Base-by-base conservation (phyloP, 805 yeast species). In the Zygotorulaspora chibaensis region DNA sequence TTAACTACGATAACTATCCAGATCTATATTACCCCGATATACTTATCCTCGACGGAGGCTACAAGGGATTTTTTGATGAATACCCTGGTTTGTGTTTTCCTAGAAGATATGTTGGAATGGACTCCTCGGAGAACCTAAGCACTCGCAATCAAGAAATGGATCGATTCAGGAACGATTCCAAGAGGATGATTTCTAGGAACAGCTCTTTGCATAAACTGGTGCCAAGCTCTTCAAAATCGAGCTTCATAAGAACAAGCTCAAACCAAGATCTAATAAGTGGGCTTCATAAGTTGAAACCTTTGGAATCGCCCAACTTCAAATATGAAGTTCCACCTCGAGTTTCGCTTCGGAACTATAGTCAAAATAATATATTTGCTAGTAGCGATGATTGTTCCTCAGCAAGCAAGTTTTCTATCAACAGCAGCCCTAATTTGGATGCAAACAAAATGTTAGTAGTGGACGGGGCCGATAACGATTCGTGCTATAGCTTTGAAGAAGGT, bases 1-100 rank as follows among this genome's bases (percentile, higher is more conserved):
- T 80, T 42, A 89, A 90, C 63, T 73, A 79, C 50, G 80, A 83
- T 46, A 72, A 76, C 50, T 93, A 93, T 66, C 99, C 99, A 0
- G 70, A 76, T 49, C 71, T 93, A 46, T 79, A 77, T 52, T 93
- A 84, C 61, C 99, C 99, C 2, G 96, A 93, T 67, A 80, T 93
- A 35, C 81, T 87, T 30, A 80, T 93, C 28, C 72, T 93, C 37
- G 86, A 88, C 52, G 98, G 98, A 25, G 99, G 99, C 10, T 93
- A 93, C 71, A 82, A 83, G 61, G 72, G 73, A 31, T 93, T 90
- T 59, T 90, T 73, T 65, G 81, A 81, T 39, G 63, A 65, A 26
- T 80, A 73, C 61, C 72, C 78, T 38, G 65, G 63, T 17, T 70
- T 81, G 36, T 89, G 97, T 61, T 71, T 62, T 50, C 96, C 96